Percentiles rank a stretch among this genome's conserved stretches.
phyloP scores from a whole-genome alignment of 2,329 filamentous ascomycete species.

The Mariannaea sp. region DNA sequence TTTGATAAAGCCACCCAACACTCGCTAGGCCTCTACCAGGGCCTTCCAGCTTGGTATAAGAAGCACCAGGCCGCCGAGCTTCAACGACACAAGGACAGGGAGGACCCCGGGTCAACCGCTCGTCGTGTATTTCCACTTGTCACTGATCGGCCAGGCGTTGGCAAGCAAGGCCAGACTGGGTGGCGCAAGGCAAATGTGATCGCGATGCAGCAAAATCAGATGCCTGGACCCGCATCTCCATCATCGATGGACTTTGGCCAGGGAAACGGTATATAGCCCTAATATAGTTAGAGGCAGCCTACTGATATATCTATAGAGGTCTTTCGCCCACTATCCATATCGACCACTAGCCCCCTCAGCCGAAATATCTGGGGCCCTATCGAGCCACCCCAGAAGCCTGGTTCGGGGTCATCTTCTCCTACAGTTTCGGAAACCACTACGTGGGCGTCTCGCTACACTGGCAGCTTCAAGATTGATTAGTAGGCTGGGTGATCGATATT shows the following conservation, averaged over 20 bases:
- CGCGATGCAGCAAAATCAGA: background rate
- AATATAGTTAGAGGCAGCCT: background rate
- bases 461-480: background rate
- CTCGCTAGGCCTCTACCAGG: constrained; percentile 71
- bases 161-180: background rate
- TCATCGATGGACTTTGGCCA: background rate
- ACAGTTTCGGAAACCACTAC: background rate
- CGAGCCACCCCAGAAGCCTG: constrained; percentile 41
- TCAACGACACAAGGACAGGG: constrained; percentile 31
- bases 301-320: constrained; percentile 11
- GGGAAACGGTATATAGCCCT: background rate
- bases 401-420: constrained; percentile 10
- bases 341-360: constrained; percentile 4
- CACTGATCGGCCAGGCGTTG: background rate
- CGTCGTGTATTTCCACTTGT: background rate
- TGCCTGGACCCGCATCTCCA: background rate
- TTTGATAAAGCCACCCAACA: constrained; percentile 66
- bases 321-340: background rate
- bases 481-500: background rate
- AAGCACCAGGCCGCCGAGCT: constrained; percentile 54
- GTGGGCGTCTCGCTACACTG: background rate
- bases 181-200: constrained; percentile 7
- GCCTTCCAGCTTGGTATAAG: constrained; percentile 65
- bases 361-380: constrained; percentile 39
- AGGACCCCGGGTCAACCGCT: background rate